Percentiles rank a stretch among this genome's conserved stretches.
These are phyloP conservation scores for Penicillium sp. DNA, from an alignment of 2,329 filamentous ascomycete genomes.

Conservation along the genomic window DNA sequence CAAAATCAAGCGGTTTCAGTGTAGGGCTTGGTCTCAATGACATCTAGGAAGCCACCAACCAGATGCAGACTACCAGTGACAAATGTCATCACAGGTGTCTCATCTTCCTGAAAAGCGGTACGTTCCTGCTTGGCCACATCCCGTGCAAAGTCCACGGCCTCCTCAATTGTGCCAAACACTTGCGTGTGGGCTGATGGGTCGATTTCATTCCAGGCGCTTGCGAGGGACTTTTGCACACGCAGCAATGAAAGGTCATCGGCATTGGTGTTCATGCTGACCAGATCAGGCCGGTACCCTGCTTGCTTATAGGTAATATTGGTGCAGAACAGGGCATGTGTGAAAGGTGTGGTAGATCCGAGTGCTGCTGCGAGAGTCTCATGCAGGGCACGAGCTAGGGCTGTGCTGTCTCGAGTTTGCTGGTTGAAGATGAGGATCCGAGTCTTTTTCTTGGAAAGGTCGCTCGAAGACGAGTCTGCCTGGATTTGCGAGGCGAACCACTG, in stretches of 20 bases:
- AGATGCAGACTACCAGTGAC: conserved; percentile 82
- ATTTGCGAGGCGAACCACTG: conserved; percentile 65
- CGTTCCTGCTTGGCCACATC: conserved; percentile 38
- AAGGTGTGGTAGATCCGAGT: conserved; percentile 46
- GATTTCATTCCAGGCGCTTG: conserved; percentile 55
- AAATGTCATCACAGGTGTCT: conserved; percentile 56
- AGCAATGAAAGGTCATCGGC: conserved; percentile 55
- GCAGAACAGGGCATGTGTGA: conserved; percentile 74
- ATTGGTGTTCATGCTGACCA: conserved; percentile 60
- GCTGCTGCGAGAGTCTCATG: conserved; percentile 52
- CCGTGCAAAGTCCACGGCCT: conserved; percentile 60
- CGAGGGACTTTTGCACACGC: conserved; percentile 64
- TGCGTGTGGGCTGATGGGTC: conserved; percentile 52
- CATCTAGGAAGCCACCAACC: conserved; percentile 71
- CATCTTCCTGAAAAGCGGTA: conserved; percentile 26
- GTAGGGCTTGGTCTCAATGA: conserved; percentile 54
- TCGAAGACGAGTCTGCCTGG: conserved; percentile 33
- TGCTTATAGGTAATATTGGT: conserved; percentile 66
- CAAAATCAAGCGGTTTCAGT: conserved; percentile 8
- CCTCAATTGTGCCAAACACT: conserved; percentile 63
- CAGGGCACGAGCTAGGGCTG: conserved; percentile 59
- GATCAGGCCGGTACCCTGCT: conserved; percentile 59
- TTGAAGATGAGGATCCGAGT: conserved; percentile 76
- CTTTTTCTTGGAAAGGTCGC: conserved; percentile 30
- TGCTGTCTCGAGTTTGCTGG: conserved; percentile 78